A percentile compares a stretch with the other conserved stretches of the same genome.
phyloP scores from a whole-genome alignment of 1,284 basidiomycete species.

The Rhodotorula sp. region DNA sequence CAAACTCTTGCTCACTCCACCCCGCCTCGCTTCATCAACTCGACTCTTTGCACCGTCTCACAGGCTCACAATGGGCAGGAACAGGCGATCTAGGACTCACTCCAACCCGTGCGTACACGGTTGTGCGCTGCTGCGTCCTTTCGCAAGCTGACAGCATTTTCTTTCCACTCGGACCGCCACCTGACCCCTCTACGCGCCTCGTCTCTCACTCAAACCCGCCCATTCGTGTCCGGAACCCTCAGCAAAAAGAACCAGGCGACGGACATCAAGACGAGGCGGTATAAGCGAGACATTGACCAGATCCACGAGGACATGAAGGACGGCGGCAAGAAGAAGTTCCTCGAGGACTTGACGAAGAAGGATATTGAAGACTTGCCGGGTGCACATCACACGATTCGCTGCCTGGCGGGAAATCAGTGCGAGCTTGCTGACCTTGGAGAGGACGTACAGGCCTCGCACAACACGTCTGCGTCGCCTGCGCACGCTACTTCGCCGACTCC shows the following conservation, averaged over 20 bases:
- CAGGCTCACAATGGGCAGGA: constrained; percentile 27
- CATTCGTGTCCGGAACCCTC: not conserved
- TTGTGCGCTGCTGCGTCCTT: not conserved
- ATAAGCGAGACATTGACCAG: constrained; percentile 37
- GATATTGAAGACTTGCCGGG: constrained; percentile 38
- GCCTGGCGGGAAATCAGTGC: too few relatives aligned
- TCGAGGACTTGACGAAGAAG: constrained; percentile 34
- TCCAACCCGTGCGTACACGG: constrained; percentile 33
- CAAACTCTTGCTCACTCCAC: not conserved
- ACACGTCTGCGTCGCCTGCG: constrained; percentile 36
- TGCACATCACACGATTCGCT: too few relatives aligned
- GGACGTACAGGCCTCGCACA: constrained; percentile 31
- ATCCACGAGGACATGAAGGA: constrained; percentile 40
- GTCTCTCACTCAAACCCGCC: accelerated
- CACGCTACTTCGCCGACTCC: constrained; percentile 38
- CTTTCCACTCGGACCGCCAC: too few relatives aligned
- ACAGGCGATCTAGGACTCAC: constrained; percentile 31
- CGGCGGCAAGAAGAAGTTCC: constrained; percentile 28
- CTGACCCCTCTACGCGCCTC: not conserved
- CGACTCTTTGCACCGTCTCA: not conserved
- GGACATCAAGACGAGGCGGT: constrained; percentile 31
- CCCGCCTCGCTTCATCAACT: not conserved
- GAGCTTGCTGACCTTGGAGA: not conserved
- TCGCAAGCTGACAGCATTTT: too few relatives aligned
- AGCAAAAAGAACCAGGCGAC: constrained; percentile 42